phyloP scores from a whole-genome alignment of 495 filamentous ascomycete species.

The Tuber melanosporum region DNA sequence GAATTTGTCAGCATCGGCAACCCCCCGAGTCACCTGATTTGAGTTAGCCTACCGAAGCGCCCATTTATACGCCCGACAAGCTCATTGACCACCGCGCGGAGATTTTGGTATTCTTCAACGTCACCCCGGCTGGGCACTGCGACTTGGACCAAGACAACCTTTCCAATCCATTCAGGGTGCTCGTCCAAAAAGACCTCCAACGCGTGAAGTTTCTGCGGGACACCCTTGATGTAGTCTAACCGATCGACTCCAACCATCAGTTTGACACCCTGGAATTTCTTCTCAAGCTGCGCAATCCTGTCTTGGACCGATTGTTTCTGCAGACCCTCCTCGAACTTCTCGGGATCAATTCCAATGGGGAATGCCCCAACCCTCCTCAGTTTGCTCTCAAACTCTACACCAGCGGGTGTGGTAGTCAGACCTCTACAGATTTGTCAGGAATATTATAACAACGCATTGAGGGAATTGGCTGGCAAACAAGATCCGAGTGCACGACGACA shows the following conservation, averaged over 20 bases:
- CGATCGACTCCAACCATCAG: constrained; percentile 90
- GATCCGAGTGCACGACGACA: constrained; percentile 75
- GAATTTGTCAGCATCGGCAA: constrained; percentile 9
- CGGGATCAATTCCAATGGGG: constrained; percentile 91
- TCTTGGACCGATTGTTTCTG: constrained; percentile 71
- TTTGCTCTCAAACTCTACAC: constrained; percentile 68
- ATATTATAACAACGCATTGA: background rate
- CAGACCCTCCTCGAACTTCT: constrained; percentile 84
- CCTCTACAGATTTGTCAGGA: constrained; percentile 48
- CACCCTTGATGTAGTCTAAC: constrained; percentile 91
- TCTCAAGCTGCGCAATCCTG: constrained; percentile 67
- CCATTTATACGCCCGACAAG: constrained; percentile 89
- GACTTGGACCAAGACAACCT: constrained; percentile 87
- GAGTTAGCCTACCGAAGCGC: constrained; percentile 57
- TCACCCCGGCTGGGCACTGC: constrained; percentile 87
- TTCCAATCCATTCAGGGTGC: constrained; percentile 85
- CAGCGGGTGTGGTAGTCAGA: constrained; percentile 72
- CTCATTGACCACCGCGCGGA: constrained; percentile 82
- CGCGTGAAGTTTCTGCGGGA: constrained; percentile 89
- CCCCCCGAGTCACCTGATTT: background rate
- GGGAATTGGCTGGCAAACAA: constrained; percentile 51
- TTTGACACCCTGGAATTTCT: constrained; percentile 78
- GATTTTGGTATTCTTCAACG: constrained; percentile 92
- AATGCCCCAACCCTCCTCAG: constrained; percentile 64
- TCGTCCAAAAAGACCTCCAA: constrained; percentile 85